phyloP scores from a whole-genome alignment of 2,329 filamentous ascomycete genomes.

The Xylaria sp. region DNA sequence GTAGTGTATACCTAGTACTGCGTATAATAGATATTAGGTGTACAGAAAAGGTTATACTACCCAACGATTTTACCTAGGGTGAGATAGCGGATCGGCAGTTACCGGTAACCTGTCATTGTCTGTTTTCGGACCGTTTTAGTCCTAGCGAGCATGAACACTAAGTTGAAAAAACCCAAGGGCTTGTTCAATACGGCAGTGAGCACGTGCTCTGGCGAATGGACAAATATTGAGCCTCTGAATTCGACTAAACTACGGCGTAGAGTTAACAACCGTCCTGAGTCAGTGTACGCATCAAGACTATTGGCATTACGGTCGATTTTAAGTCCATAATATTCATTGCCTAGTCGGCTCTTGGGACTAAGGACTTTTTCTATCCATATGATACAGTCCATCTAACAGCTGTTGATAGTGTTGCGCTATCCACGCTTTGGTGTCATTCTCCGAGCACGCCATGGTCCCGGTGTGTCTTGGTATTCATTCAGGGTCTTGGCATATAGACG shows the following conservation, averaged over 20 bases:
- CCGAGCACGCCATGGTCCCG: conserved; percentile 2
- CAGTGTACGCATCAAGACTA: not conserved
- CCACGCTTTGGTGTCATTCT: conserved; percentile 7
- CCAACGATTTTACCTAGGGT: not conserved
- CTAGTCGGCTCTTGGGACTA: not conserved
- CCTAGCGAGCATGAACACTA: not conserved
- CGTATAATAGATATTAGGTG: not conserved
- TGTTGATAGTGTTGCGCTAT: not conserved
- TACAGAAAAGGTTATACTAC: not conserved
- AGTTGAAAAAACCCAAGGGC: conserved; percentile 1
- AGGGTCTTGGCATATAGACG: conserved; percentile 27
- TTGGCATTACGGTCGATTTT: not conserved
- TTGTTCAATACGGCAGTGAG: conserved; percentile 8
- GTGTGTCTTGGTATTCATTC: not conserved
- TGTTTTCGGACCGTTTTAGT: conserved; percentile 21
- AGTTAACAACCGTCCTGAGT: conserved; percentile 8
- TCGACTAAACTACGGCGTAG: not conserved
- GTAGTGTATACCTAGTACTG: not conserved
- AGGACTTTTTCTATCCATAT: not conserved
- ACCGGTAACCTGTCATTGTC: not conserved
- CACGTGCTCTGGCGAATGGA: conserved; percentile 24
- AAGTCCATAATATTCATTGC: not conserved
- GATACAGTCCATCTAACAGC: not conserved
- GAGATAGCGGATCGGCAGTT: not conserved
- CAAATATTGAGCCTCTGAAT: conserved; percentile 9